Evolutionary conservation across 345 rosid genomes (phyloP), one percentile per base, ranked within the genome.

Genomic region (Bruguiera parviflora): DNA sequence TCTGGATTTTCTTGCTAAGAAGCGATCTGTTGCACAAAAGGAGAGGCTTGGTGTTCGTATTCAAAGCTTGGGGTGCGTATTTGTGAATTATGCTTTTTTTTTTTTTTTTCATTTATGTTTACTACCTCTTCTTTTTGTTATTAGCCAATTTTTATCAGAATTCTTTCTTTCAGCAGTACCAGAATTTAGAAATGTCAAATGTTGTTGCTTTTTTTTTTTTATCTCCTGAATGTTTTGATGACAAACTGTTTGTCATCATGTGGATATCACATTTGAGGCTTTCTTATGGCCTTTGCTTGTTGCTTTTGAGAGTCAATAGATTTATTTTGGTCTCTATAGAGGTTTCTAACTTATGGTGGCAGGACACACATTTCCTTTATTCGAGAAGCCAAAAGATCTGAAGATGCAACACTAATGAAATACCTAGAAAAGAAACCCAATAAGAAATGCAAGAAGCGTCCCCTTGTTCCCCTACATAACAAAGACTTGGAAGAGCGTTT

Each of bases 1-100:
- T 72, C 87, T 94, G 49, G 81, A 75, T 66, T 91, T 91, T 73
- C 79, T 91, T 64, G 96, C 93, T 11, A 52, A 71, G 66, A 75
- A 84, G 78, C 80, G 65, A 58, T 85, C 90, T 43, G 84, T 83
- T 53, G 43, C 43, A 8, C 80, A 82, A 74, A 83, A 77, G 77
- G 96, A 86, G 73, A 80, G 72, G 79, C 97, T 94, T 73, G 97
- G 95, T 57, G 82, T 89, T 55, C 92, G 89, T 63, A 81, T 94
- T 78, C 91, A 81, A 58, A 81, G 76, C 87, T 80, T 91, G 80
- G 84, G 92, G 97, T 91, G 78, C 39, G 91, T 80, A 70, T 71
- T 63, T 37, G 16, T 58, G 15, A 18, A 58, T 68, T 58, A 27
- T 56, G n/a, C 10, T 22, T 35, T 56, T 67, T 55, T 29, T 47